A percentile compares a stretch with the other conserved stretches of the same genome.
phyloP scores from a whole-genome alignment of 352 stramenopile species.

The Globisporangium orthogonon region DNA sequence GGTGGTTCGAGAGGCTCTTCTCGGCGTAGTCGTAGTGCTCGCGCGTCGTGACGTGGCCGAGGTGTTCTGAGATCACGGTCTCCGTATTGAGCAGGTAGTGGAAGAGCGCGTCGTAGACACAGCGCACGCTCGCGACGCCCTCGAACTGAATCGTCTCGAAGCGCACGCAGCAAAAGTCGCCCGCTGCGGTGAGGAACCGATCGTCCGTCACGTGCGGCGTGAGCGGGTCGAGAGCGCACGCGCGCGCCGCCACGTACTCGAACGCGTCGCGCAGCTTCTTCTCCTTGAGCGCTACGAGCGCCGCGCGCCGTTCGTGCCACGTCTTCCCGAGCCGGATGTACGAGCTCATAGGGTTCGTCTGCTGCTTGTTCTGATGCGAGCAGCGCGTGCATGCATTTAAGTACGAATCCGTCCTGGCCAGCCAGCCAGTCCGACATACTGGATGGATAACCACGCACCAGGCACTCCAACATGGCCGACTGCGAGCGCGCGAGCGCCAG shows the following conservation, averaged over 20 bases:
- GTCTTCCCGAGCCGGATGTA: constrained; percentile 12
- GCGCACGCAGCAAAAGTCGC: constrained; percentile 48
- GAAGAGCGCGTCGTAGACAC: constrained; percentile 50
- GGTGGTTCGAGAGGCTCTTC: constrained; percentile 41
- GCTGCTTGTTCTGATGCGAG: constrained; percentile 6
- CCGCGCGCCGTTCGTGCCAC: constrained; percentile 4
- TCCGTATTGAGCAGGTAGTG: constrained; percentile 61
- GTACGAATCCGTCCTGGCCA: no score
- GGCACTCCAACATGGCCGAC: constrained; percentile 12
- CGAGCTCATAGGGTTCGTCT: constrained; percentile 11
- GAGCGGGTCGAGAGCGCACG: constrained; percentile 14
- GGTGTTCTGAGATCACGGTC: constrained; percentile 45
- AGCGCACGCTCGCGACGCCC: constrained; percentile 22
- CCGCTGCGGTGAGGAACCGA: constrained; percentile 34
- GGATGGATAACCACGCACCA: constrained; percentile 3
- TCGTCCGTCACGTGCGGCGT: constrained; percentile 31
- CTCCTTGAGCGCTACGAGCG: constrained; percentile 7
- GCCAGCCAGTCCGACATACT: no score
- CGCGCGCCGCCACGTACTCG: constrained; percentile 24
- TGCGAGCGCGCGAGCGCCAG: constrained; percentile 12
- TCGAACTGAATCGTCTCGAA: constrained; percentile 53
- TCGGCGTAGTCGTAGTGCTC: constrained; percentile 46
- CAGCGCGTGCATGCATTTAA: no score
- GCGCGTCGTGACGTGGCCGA: constrained; percentile 47
- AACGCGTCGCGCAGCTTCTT: constrained; percentile 13